Base-by-base conservation (phyloP, 2,329 filamentous ascomycete species). In the Colletotrichum aenigma region DNA sequence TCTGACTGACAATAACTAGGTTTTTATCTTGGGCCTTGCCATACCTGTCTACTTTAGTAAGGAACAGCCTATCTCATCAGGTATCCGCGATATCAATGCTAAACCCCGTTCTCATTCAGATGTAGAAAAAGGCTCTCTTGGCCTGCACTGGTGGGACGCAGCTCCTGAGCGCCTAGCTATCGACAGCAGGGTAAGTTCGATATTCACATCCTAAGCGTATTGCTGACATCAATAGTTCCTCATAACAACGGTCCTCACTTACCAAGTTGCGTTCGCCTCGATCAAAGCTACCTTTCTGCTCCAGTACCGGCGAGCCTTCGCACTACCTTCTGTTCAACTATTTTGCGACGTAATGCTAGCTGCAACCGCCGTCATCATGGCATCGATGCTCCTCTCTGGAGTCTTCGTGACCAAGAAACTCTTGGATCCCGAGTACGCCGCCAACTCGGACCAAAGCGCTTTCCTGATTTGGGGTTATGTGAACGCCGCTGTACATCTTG, bases 291-390 rank as follows among this genome's bases (percentile, higher is more conserved):
- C 83, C 1, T 82, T 85, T 38, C 77, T 85, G 34, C 75, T 83
- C 5, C 84, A 85, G 75, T 85, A 85, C 78, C 82, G 83, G 26
- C 81, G 84, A 12, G 79, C 84, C 15, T 82, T 81, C 8, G 74
- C 75, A 1, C 13, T 78, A 4, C 71, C 74, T 4, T 26, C 21
- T 1, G 52, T 77, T 15, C 60, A 38, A 18, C 18, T 56, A 0
- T 66, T 76, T 3, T 77, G 76, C 60, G 68, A 77, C 36, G 30
- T 58, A 2, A 32, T 74, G 10, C 26, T 76, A 2, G 56, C 28
- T 2, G 36, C 76, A 4, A 55, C 66, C 26, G 13, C 60, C 2
- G 3, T 71, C 2, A 28, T 66, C 7, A 10, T 52, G 16, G 10
- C 60, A 21, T 62, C 64, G 4, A 56, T 34, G 48, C n/a, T 76